These are phyloP conservation scores for Protoeuglena noctilucae DNA, from an alignment of 139 green algal genomes.

Conservation along the genomic window DNA sequence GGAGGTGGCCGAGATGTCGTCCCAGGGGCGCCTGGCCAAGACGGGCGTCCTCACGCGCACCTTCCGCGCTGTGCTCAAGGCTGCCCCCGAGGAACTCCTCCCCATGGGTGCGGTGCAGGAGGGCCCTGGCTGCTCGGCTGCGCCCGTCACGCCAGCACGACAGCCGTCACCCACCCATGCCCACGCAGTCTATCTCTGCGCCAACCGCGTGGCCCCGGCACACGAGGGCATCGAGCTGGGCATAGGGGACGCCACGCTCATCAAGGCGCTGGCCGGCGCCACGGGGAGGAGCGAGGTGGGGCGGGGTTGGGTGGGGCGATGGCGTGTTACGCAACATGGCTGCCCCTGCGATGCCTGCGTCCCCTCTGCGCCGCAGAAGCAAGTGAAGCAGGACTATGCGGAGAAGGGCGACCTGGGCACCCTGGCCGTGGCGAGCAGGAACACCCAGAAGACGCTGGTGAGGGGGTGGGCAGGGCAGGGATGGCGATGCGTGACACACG, in stretches of 20 bases:
- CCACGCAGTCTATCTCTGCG: conserved; percentile 79
- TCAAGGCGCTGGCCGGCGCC: conserved; percentile 67
- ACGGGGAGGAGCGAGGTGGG: conserved; percentile 68
- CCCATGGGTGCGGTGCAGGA: no score
- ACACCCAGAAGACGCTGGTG: no score
- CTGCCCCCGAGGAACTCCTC: neutral
- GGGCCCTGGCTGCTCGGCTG: no score
- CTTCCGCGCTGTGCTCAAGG: neutral
- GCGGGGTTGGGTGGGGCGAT: no score
- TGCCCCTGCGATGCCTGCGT: no score
- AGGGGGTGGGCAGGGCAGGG: no score
- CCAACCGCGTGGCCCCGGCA: conserved; percentile 69
- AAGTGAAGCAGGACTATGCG: conserved; percentile 70
- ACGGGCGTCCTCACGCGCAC: neutral
- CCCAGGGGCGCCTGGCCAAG: neutral
- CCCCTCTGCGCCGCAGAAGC: no score
- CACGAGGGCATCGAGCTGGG: conserved; percentile 89
- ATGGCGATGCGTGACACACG: no score
- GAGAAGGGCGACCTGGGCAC: conserved; percentile 71
- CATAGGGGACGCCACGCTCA: conserved; percentile 80
- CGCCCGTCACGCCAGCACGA: no score
- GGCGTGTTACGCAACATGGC: no score
- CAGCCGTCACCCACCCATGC: no score
- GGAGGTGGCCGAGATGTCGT: neutral
- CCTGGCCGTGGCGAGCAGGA: conserved; percentile 42